Base-by-base conservation (phyloP, 2,329 filamentous ascomycete genomes). In the Aureobasidium sp. region DNA sequence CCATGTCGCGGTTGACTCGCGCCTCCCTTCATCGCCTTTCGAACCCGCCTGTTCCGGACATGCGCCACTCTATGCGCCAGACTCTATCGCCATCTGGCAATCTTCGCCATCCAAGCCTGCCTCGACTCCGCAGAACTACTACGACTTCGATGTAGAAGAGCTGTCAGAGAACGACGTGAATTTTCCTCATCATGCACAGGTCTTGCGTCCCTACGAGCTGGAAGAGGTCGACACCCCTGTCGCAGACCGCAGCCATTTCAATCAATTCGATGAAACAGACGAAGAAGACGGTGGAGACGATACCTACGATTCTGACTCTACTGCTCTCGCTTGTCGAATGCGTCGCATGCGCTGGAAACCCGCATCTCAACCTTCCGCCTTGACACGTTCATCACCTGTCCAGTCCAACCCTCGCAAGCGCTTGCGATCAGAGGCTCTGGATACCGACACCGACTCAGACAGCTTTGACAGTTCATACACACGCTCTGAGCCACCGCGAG, bases 201-300 rank as follows among this genome's bases (percentile, higher is more conserved):
- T 78, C 60, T 68, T 79, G 21, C 70, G 70, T 38, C 77, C 77
- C 4, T 73, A 77, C 53, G 72, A 77, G 61, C 71, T 68, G 46
- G 75, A 77, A 66, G 75, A 78, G 61, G 74, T 70, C 8, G 66
- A 67, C 25, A 63, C 65, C 29, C 65, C 64, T 11, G 49, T 17
- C 10, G 27, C 60, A 42, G 9, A 45, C n/a, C 4, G n/a, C 37
- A 37, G n/a, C 19, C 35, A 6, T 38, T n/a, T 27, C 37, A 25
- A 13, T 13, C 9, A 4, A 7, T 17, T 5, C 6, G 2, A 17
- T 15, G 45, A 53, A 2, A 27, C n/a, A 4, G 29, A 19, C 11
- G 27, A 15, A 27, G 37, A 25, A 35, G 47, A 35, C 4, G n/a
- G 23, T 11, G 58, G 7, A n/a, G 38, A 40, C 9, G 50, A 54